Evolutionary conservation across 805 yeast species (phyloP).

Genomic region (Spathaspora girioi): DNA sequence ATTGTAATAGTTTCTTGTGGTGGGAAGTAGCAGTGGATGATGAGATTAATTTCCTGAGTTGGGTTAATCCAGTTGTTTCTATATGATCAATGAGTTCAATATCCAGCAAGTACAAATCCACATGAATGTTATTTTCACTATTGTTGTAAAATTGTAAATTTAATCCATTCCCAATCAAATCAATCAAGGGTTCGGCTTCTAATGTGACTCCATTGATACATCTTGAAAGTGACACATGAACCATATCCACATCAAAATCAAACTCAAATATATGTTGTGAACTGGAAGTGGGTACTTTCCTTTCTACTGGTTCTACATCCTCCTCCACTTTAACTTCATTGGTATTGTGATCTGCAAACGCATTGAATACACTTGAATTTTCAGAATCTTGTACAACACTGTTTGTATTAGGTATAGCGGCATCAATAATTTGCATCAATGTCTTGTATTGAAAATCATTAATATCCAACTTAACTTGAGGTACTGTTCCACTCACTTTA

Average conservation of each 20-base stretch:
- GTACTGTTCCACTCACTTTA: conserved; percentile 73
- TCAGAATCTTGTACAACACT: conserved; percentile 31
- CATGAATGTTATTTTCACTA: conserved; percentile 57
- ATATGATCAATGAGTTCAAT: conserved; percentile 73
- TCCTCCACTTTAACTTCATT: conserved; percentile 9
- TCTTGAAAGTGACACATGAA: conserved; percentile 59
- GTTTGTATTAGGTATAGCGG: conserved; percentile 51
- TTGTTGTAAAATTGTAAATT: conserved; percentile 58
- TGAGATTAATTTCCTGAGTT: conserved; percentile 63
- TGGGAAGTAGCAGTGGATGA: conserved; percentile 46
- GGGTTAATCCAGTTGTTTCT: conserved; percentile 56
- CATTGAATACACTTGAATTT: conserved; percentile 30
- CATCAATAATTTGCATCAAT: conserved; percentile 72
- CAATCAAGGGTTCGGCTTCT: conserved; percentile 66
- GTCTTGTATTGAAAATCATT: conserved; percentile 90
- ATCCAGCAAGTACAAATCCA: conserved; percentile 61
- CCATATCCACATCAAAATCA: conserved; percentile 61
- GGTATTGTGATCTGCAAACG: conserved; percentile 26
- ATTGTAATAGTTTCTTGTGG: conserved; percentile 50
- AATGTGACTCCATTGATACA: conserved; percentile 62
- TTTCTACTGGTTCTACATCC: not conserved
- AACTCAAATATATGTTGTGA: conserved; percentile 70
- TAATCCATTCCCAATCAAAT: conserved; percentile 65
- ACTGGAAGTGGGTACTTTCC: not conserved
- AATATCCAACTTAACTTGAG: conserved; percentile 64